Evolutionary conservation across 306 rosid species (phyloP).

Genomic region (Lablab purpureus): DNA sequence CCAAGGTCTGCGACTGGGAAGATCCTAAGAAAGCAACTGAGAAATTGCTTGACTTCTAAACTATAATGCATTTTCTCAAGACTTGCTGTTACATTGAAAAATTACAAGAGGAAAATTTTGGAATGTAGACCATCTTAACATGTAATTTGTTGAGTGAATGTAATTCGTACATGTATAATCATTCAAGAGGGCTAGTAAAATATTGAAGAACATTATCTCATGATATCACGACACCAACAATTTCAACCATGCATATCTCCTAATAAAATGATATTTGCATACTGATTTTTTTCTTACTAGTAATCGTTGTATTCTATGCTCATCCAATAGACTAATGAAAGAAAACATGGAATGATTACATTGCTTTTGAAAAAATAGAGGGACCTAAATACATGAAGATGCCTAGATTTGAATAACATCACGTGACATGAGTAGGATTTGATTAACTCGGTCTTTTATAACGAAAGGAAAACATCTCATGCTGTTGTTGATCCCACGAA

Average conservation of each 20-base stretch:
- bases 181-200: conserved; percentile 1
- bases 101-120: background rate
- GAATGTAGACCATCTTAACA: background rate
- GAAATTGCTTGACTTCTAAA: conserved; percentile 55
- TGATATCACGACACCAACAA: background rate
- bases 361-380: background rate
- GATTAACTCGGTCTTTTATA: background rate
- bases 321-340: background rate
- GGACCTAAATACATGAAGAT: too few species aligned
- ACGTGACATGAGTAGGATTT: background rate
- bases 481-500: too few species aligned
- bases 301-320: background rate
- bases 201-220: background rate
- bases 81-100: background rate
- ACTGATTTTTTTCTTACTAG: background rate
- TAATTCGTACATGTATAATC: background rate
- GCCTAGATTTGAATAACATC: background rate
- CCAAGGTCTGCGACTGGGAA: conserved; percentile 91
- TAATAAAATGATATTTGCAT: background rate
- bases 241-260: background rate
- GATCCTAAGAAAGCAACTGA: conserved; percentile 73
- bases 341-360: background rate
- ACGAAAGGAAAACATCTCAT: too few species aligned
- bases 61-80: conserved; percentile 47
- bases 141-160: background rate